Evolutionary conservation across 2,329 filamentous ascomycete genomes (phyloP), one percentile per base, ranked within the genome.

Genomic region (Lecanicillium sp.): DNA sequence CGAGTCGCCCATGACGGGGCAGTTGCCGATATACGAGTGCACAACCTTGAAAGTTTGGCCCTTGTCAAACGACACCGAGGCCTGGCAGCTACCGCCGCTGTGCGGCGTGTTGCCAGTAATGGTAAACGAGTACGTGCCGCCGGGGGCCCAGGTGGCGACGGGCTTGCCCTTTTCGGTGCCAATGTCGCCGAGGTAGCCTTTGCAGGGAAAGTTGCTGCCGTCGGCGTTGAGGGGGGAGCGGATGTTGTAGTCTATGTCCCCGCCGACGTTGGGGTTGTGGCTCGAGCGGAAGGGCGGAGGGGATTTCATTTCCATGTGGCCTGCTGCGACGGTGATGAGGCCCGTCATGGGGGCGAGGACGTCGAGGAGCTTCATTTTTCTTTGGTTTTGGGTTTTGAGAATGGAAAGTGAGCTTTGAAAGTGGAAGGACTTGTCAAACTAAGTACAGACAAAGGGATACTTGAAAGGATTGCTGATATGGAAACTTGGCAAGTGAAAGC

Each of bases 41-140:
- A 63, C 46, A 29, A 81, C 79, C 30, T 68, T 68, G 59, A 80
- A 83, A 0, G 67, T 70, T 17, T 59, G 53, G 5, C 75, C 77
- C n/a, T 68, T 61, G 51, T 83, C 75, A 47, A 76, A 75, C 3
- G 75, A 80, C 8, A 83, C 55, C 1, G 74, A 68, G 8, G 80
- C 61, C 51, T 83, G 78, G 48, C 78, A 83, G 4, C 74, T 80
- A 6, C 78, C 78, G 3, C 78, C 77, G 6, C 59, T 58, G 51
- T 79, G 75, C 8, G 54, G 57, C 3, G 67, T 64, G n/a, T 63
- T 63, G 3, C 78, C 78, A 15, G 59, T 56, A n/a, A 82, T 50
- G 13, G 63, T 66, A 50, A 80, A 59, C 16, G 66, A 63, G 51
- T 79, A 76, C 11, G 58, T 60, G 14, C 62, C 56, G 5, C 78